Percentiles rank a stretch among this genome's conserved stretches.
phyloP scores from a whole-genome alignment of 148 eudicot genomes.

The Rhododendron ovatum region DNA sequence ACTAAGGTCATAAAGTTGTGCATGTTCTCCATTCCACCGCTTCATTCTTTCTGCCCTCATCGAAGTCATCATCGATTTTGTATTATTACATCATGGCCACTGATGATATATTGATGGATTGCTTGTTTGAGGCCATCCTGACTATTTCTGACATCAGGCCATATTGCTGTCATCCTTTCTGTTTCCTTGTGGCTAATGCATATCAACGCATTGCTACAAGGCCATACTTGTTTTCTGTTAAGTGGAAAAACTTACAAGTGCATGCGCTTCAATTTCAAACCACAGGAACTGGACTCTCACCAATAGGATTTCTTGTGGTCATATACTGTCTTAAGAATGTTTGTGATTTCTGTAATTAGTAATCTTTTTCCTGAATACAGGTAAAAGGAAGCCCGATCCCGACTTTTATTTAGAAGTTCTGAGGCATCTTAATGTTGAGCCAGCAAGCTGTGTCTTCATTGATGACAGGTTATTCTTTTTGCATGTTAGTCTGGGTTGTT shows the following conservation, averaged over 20 bases:
- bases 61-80: neutral
- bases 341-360: neutral
- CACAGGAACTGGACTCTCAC: neutral
- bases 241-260: neutral
- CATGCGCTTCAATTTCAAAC: neutral
- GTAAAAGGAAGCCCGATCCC: conserved; percentile 83
- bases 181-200: neutral
- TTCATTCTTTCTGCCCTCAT: neutral
- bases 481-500: neutral
- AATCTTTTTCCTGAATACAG: conserved; percentile 30
- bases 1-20: neutral
- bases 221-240: neutral
- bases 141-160: neutral
- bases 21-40: neutral
- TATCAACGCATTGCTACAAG: neutral
- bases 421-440: conserved; percentile 52
- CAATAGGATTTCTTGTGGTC: neutral
- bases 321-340: neutral
- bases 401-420: conserved; percentile 58
- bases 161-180: neutral
- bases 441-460: conserved; percentile 70
- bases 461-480: conserved; percentile 64
- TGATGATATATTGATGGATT: neutral
- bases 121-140: neutral
- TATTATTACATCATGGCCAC: neutral